Evolutionary conservation across 768 basidiomycete species (phyloP), one percentile per base, ranked within the genome.

Genomic region (Russula virescens): DNA sequence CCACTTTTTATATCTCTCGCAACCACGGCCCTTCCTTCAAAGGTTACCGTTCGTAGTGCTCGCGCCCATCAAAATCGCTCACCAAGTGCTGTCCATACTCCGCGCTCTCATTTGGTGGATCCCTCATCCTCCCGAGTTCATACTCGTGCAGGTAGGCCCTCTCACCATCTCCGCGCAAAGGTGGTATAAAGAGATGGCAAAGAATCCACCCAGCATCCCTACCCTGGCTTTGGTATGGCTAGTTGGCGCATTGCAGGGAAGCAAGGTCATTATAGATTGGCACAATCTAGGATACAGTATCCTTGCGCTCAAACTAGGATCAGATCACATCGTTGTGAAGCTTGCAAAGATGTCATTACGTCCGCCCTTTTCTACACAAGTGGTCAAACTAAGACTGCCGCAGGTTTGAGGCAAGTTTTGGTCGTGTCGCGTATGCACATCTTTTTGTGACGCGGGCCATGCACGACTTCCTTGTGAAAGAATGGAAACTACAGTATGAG

Each of bases 181-280:
- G 47, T 31, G 25, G 21, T 59, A 43, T 2, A 59, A 64, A 49
- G 64, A 19, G 11, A 19, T 6, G 60, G 70, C 58, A 35, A 70
- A 99, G 93, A 99, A 98, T 70, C 97, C 97, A 28, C 97, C 97
- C 10, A 91, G 90, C 63, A 94, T 99, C 42, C 97, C 97, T 1
- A 95, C 95, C 0, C 82, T 99, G 19, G 86, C 87, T 2, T 76
- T 98, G 21, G 92, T 91, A 3, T 89, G 90, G 80, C 73, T 94
- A 28, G 85, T 87, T 1, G 82, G 82, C 23, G 71, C 76, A 21
- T 69, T 92, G 18, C 80, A 85, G 19, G 87, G 89, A 3, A 88
- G 87, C 67, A 92, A 90, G 69, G 78, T 99, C 67, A 90, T 99
- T 63, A 94, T 99, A 58, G 97, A 99, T 75, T 99, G 97, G 97